These are phyloP conservation scores for Penicillium steckii DNA, from an alignment of 495 filamentous ascomycete genomes.

Conservation along the genomic window DNA sequence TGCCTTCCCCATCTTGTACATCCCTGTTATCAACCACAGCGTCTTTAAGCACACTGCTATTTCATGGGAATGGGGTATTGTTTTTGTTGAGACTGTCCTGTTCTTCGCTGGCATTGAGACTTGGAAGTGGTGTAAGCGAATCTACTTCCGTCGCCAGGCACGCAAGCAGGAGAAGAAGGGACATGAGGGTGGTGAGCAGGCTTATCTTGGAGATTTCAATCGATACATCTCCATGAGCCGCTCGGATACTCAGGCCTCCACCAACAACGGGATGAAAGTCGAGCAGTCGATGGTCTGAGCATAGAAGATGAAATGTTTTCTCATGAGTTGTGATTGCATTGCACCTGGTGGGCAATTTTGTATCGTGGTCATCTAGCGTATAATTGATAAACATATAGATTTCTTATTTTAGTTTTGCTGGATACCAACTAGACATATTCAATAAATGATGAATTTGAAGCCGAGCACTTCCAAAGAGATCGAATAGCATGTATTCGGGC, in stretches of 20 bases:
- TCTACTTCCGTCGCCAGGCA: constrained; percentile 42
- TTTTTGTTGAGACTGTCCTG: constrained; percentile 54
- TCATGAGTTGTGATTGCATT: background rate
- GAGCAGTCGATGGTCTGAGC: constrained; percentile 34
- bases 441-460: no score
- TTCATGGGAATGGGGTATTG: constrained; percentile 71
- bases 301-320: background rate
- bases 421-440: no score
- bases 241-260: constrained; percentile 35
- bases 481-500: no score
- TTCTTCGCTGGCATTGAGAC: constrained; percentile 64
- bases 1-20: constrained; percentile 70
- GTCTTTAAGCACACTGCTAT: constrained; percentile 74
- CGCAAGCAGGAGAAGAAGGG: constrained; percentile 13
- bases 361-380: background rate
- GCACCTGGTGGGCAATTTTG: background rate
- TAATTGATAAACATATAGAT: background rate
- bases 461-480: no score
- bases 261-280: constrained; percentile 29
- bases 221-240: constrained; percentile 41
- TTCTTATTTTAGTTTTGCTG: background rate
- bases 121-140: constrained; percentile 68
- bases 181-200: constrained; percentile 12
- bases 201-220: constrained; percentile 31
- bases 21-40: constrained; percentile 64